phyloP scores from a whole-genome alignment of 106 monocot species.

The Dendrobium nobile region DNA sequence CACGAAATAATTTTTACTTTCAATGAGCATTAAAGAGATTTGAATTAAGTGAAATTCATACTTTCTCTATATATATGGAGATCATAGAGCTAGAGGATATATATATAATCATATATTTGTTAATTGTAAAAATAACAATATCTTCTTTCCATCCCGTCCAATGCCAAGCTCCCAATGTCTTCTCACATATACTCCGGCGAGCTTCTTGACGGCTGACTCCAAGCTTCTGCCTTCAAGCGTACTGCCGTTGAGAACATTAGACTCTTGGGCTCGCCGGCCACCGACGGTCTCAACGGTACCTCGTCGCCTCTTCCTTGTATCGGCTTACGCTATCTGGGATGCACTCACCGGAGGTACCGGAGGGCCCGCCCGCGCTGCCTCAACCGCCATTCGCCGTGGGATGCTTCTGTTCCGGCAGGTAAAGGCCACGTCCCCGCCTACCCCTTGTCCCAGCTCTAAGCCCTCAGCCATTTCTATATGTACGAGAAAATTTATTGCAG shows the following conservation, averaged over 20 bases:
- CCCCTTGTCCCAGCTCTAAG: background rate
- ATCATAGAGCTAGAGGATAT: no score
- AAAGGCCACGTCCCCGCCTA: background rate
- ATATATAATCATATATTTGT: no score
- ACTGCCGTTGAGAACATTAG: background rate
- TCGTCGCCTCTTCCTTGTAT: conserved; percentile 50
- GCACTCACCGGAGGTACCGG: conserved; percentile 64
- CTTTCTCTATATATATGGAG: no score
- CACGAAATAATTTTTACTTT: no score
- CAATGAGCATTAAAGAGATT: no score
- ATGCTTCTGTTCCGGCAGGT: conserved; percentile 89
- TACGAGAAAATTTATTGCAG: conserved; percentile 14
- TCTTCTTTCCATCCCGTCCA: no score
- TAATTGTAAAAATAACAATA: no score
- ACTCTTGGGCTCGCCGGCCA: background rate
- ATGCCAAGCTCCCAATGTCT: no score
- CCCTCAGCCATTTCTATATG: background rate
- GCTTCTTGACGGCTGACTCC: background rate
- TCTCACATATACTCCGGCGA: no score
- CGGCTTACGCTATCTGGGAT: conserved; percentile 55
- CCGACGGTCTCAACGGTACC: conserved; percentile 15
- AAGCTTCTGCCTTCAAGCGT: background rate
- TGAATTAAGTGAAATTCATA: no score
- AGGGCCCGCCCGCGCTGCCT: conserved; percentile 40
- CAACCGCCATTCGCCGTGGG: conserved; percentile 63